Base-by-base conservation (phyloP, 2,329 filamentous ascomycete species). In the Pseudogymnoascus sp. region DNA sequence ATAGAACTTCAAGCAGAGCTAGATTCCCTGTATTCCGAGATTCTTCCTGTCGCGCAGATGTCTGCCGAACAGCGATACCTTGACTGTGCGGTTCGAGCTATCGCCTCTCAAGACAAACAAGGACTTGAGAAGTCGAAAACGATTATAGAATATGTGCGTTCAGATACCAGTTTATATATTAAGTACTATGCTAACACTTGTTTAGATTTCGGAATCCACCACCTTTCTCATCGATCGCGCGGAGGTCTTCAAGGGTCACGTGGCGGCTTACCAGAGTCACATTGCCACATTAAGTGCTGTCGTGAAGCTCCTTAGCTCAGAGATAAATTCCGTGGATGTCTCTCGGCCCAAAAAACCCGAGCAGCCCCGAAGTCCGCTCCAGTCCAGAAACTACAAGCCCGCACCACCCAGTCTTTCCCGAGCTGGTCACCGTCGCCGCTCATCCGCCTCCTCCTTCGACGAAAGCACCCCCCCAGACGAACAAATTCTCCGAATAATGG, bases 11-110 rank as follows among this genome's bases (percentile, higher is more conserved):
- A 87, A 68, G 81, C 83, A 33, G 88, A 90, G 69, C 77, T 91
- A 0, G 86, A 89, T 67, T 89, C 86, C 4, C 77, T 91, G 2
- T 87, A 89, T 68, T 78, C 85, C 0, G 89, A 91, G 70, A 86
- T 91, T 41, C 76, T 88, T 0, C 84, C 87, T 0, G 85, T 91
- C 1, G 83, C 87, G 6, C 84, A 89, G 66, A 90, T 91, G 84
- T 84, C 87, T 0, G 80, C 87, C 0, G 86, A 90, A 67, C 83
- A 88, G 68, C 85, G 89, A 70, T 82, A 87, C 67, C 78, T 88
- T 4, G 81, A 84, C 64, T 87, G 88, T 0, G 84, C 87, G 1
- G 74, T 84, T 5, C 74, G 75, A 62, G 75, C 77, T 0, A 71
- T 81, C 4, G 74, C 79, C 6, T 72, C 76, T 2, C 78, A 75